Percentiles rank a stretch among this genome's conserved stretches.
phyloP scores from a whole-genome alignment of 345 rosid species.

The Erucastrum elatum region DNA sequence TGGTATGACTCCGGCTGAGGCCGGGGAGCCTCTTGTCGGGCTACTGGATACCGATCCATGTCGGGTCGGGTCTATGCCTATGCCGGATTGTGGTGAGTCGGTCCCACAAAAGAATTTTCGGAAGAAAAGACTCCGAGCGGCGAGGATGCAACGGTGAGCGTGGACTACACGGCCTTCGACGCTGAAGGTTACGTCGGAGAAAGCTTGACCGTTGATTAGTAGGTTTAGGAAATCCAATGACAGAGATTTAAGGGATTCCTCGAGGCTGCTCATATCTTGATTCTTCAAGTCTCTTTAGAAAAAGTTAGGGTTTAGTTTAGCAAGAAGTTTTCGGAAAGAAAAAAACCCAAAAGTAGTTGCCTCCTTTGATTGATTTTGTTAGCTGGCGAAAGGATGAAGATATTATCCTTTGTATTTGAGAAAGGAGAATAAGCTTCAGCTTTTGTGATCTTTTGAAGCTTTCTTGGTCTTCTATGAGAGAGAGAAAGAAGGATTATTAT shows the following conservation, averaged over 20 bases:
- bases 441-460: conserved; percentile 16
- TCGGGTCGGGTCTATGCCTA: conserved; percentile 47
- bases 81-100: conserved; percentile 53
- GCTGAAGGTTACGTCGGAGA: conserved; percentile 97
- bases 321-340: background rate
- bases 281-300: conserved; percentile 3
- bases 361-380: conserved; percentile 22
- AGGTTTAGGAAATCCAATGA: conserved; percentile 89
- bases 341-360: background rate
- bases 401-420: background rate
- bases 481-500: conserved; percentile 48
- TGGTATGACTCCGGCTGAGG: conserved; percentile 56
- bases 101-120: conserved; percentile 92
- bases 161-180: conserved; percentile 97
- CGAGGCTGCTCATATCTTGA: conserved; percentile 49
- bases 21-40: conserved; percentile 33
- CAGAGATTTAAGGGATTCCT: conserved; percentile 85
- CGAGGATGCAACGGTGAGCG: conserved; percentile 96
- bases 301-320: conserved; percentile 41
- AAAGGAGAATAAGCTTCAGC: conserved; percentile 10
- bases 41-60: conserved; percentile 37
- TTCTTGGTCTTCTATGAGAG: conserved; percentile 27
- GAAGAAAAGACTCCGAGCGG: conserved; percentile 91
- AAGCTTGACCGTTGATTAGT: conserved; percentile 96
- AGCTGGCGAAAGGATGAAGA: conserved; percentile 7